A percentile compares a stretch with the other conserved stretches of the same genome.
Conservation (phyloP, 2,329 filamentous ascomycete genomes). For the Curvularia sp. region DNA sequence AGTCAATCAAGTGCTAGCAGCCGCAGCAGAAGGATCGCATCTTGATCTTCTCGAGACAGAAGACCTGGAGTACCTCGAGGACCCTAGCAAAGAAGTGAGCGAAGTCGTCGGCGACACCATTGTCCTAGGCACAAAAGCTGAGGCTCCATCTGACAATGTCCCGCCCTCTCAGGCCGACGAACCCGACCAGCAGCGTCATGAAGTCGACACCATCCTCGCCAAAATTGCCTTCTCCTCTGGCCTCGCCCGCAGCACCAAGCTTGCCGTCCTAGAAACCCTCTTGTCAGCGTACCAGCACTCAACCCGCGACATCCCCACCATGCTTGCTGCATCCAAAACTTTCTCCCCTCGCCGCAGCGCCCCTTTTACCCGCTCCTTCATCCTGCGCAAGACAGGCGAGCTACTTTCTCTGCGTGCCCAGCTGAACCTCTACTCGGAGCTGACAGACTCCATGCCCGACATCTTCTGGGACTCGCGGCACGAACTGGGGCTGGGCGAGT, state of each 20-base stretch:
- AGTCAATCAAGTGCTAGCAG: conserved; percentile 71
- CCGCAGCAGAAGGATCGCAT: conserved; percentile 79
- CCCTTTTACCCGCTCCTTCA: conserved; percentile 73
- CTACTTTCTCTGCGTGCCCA: conserved; percentile 87
- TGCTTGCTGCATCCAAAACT: conserved; percentile 72
- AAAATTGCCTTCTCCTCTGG: conserved; percentile 98
- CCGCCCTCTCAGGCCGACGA: conserved; percentile 29
- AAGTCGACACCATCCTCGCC: conserved; percentile 73
- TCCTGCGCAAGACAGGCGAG: conserved; percentile 92
- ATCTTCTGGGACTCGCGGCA: conserved; percentile 94
- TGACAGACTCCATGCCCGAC: conserved; percentile 93
- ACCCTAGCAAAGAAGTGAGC: conserved; percentile 74
- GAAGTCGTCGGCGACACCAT: conserved; percentile 87
- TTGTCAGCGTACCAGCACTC: conserved; percentile 85
- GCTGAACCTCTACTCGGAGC: conserved; percentile 94
- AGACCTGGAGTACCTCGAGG: conserved; percentile 85
- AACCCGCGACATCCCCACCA: conserved; percentile 80
- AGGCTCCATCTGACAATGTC: conserved; percentile 25
- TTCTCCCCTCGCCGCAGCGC: conserved; percentile 34
- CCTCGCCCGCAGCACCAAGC: conserved; percentile 88
- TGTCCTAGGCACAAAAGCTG: conserved; percentile 76
- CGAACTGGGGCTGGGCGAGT: conserved; percentile 88
- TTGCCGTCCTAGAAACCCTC: conserved; percentile 86
- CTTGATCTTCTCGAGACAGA: conserved; percentile 79
- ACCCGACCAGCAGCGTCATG: conserved; percentile 41